Evolutionary conservation across 2,329 filamentous ascomycete species (phyloP), one percentile per base, ranked within the genome.

Genomic region (Mycogone perniciosa): DNA sequence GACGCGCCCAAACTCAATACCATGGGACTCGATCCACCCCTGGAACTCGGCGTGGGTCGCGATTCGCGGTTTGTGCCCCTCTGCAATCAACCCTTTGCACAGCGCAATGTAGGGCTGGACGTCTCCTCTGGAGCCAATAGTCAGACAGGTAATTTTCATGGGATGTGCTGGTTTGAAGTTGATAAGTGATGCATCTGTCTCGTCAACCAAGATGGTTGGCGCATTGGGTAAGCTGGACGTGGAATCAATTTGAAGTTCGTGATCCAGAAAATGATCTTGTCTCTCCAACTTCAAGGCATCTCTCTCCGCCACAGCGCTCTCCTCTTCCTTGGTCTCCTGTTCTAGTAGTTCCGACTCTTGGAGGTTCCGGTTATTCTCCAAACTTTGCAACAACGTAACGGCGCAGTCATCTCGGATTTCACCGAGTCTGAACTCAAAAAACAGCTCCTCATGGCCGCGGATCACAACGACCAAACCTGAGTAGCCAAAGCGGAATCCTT

Each of bases 61-160:
- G 60, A 99, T 99, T 56, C 82, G 85, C 11, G 87, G 80, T 54
- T 79, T 82, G 67, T 99, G 93, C 0, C 93, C 93, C 59, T 99
- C 91, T 0, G 85, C 87, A 39, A 95, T 68, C 2, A 99, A 73
- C 0, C 88, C 89, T 64, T 96, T 96, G 72, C 93, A 96, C 1
- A 99, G 75, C 0, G 93, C 90, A 65, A 99, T 97, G 65, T 97
- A 99, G 1, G 93, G 93, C 66, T 99, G 93, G 4, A 99, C 92
- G 64, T 99, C 93, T 27, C 93, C 93, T 53, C 93, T 81, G 9
- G 92, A 96, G 11, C 93, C 93, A 56, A 99, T 99, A 0, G 93
- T 99, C 35, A 99, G 74, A 64, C 93, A 99, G 1, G 92, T 96
- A 53, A 99, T 87, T 20, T 77, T 84, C 64, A 99, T 73, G 2